A percentile compares a stretch with the other conserved stretches of the same genome.
phyloP scores from a whole-genome alignment of 2,329 filamentous ascomycete genomes.

The Clonostachys solani region DNA sequence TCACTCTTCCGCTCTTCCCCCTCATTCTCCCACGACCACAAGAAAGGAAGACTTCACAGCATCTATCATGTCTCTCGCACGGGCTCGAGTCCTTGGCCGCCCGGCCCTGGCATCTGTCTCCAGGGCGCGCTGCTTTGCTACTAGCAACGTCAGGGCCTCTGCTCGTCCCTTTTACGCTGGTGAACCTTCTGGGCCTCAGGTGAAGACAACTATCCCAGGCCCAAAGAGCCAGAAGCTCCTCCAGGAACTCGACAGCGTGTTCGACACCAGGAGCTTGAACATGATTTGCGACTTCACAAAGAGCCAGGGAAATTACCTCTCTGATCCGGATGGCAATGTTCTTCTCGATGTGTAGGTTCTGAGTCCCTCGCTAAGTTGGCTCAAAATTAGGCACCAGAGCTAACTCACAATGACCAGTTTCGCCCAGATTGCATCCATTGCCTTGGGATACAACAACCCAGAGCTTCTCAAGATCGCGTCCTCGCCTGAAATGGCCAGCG shows the following conservation, averaged over 20 bases:
- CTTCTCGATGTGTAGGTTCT: constrained; percentile 64
- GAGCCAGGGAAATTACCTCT: constrained; percentile 77
- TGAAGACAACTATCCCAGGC: constrained; percentile 65
- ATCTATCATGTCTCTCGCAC: neutral
- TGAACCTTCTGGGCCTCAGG: constrained; percentile 46
- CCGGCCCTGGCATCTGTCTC: neutral
- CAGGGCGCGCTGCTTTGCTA: constrained; percentile 13
- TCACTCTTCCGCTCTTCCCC: no score
- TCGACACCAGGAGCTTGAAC: constrained; percentile 83
- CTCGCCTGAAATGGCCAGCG: constrained; percentile 73
- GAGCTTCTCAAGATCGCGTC: constrained; percentile 64
- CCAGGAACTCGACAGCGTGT: constrained; percentile 70
- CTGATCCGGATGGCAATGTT: constrained; percentile 66
- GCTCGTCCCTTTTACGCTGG: constrained; percentile 34
- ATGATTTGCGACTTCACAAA: constrained; percentile 74
- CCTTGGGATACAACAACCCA: constrained; percentile 90
- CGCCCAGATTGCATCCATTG: constrained; percentile 90
- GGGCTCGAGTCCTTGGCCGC: constrained; percentile 3
- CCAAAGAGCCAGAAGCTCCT: constrained; percentile 68
- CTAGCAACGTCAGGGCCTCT: constrained; percentile 12
- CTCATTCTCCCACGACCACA: no score
- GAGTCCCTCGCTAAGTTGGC: no score
- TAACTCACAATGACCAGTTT: constrained; percentile 44
- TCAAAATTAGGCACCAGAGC: neutral
- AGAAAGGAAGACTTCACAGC: no score